A percentile compares a stretch with the other conserved stretches of the same genome.
These are phyloP conservation scores for Penicillium desertorum DNA, from an alignment of 495 filamentous ascomycete genomes.

Conservation along the genomic window DNA sequence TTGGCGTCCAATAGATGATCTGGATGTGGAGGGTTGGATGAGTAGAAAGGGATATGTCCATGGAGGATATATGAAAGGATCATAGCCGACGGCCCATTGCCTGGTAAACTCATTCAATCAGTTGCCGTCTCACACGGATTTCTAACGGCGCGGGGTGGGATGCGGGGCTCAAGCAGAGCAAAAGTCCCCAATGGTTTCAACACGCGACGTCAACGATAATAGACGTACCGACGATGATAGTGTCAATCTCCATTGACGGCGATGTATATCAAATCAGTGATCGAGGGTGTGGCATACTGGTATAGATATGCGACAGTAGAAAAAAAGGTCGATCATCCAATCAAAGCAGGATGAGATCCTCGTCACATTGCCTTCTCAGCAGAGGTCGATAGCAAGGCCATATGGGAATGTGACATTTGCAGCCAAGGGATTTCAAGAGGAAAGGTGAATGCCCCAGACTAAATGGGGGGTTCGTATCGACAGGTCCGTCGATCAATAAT, in stretches of 20 bases:
- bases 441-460: background rate
- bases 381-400: conserved; percentile 25
- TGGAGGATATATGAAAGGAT: conserved; percentile 68
- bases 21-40: conserved; percentile 53
- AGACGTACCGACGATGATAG: conserved; percentile 50
- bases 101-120: conserved; percentile 27
- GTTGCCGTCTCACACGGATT: background rate
- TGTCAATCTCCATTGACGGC: conserved; percentile 47
- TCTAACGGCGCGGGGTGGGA: conserved; percentile 10
- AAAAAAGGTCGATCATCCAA: background rate
- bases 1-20: conserved; percentile 61
- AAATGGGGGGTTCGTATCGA: conserved; percentile 12
- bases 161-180: conserved; percentile 15
- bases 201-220: background rate
- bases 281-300: conserved; percentile 40
- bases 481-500: conserved; percentile 24
- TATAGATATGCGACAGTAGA: conserved; percentile 24
- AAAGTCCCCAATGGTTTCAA: background rate
- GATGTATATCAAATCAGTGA: conserved; percentile 29
- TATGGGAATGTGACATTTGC: conserved; percentile 20
- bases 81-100: conserved; percentile 66
- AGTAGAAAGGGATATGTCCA: conserved; percentile 62
- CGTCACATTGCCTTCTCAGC: conserved; percentile 25
- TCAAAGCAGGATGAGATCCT: conserved; percentile 3
- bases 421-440: conserved; percentile 4